phyloP scores from a whole-genome alignment of 2,329 filamentous ascomycete species.

The Ophiostoma ulmi region DNA sequence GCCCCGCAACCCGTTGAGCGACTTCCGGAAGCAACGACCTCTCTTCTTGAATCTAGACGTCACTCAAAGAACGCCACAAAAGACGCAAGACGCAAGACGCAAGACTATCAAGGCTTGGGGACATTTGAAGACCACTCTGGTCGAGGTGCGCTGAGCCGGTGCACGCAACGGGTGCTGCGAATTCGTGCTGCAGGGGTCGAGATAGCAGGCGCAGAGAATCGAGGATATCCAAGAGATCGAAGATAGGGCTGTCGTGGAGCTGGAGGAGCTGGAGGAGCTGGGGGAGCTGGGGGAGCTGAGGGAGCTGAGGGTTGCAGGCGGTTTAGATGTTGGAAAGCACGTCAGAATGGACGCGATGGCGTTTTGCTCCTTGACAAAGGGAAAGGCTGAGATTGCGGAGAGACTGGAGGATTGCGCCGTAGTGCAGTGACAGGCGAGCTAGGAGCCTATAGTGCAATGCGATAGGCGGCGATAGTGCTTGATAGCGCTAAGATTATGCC shows the following conservation, averaged over 20 bases:
- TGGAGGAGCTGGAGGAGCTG: neutral
- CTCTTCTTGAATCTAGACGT: neutral
- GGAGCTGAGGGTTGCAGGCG: neutral
- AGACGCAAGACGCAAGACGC: neutral
- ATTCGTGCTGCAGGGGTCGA: constrained; percentile 5
- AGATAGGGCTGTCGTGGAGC: neutral
- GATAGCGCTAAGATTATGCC: neutral
- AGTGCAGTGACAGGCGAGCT: neutral
- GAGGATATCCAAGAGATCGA: neutral
- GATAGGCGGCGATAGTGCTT: neutral
- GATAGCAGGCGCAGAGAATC: neutral
- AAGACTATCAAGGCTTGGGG: too few species aligned
- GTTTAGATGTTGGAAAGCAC: neutral
- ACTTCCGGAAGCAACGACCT: neutral
- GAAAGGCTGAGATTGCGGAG: neutral
- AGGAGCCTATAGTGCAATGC: neutral
- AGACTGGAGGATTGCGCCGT: neutral
- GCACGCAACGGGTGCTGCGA: neutral
- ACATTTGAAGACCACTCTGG: too few species aligned
- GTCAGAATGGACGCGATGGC: constrained; percentile 9
- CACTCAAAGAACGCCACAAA: constrained; percentile 4
- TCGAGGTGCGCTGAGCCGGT: neutral
- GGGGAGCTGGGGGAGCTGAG: neutral
- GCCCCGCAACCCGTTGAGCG: neutral
- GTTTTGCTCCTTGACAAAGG: neutral